Conservation (phyloP, 306 rosid genomes). For the Vigna nakashimae region DNA sequence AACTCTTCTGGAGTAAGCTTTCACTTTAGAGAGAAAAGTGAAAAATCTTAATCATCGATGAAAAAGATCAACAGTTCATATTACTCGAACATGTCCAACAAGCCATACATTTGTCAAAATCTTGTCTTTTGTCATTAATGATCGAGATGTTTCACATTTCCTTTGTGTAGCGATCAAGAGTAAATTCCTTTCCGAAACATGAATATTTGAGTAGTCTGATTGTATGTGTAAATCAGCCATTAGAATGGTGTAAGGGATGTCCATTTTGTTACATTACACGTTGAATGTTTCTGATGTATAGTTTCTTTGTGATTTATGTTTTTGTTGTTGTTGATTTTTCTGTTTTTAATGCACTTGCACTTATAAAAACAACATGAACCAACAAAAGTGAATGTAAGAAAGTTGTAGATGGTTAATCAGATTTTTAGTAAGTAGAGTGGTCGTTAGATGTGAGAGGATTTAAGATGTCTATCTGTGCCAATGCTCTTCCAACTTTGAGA, state of each 20-base stretch:
- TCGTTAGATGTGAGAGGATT: too few species aligned
- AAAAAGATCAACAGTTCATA: too few species aligned
- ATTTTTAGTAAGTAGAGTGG: not conserved
- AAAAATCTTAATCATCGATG: not conserved
- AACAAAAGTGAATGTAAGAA: not conserved
- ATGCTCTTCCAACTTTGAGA: too few species aligned
- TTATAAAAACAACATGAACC: not conserved
- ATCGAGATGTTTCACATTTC: not conserved
- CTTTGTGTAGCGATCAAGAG: not conserved
- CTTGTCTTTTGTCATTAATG: not conserved
- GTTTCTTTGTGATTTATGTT: not conserved
- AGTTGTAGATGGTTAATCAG: not conserved
- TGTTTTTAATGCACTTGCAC: conserved; percentile 1
- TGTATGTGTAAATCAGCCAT: too few species aligned
- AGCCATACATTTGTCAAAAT: conserved; percentile 2
- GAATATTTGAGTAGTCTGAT: not conserved
- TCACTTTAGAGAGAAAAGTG: not conserved
- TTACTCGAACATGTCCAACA: not conserved
- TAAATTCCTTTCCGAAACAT: not conserved
- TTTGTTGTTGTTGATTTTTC: not conserved
- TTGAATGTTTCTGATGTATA: too few species aligned
- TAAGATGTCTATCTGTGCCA: too few species aligned
- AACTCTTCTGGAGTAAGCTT: not conserved
- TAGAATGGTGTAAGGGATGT: too few species aligned
- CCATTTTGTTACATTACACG: too few species aligned